A percentile compares a stretch with the other conserved stretches of the same genome.
Evolutionary conservation across 352 stramenopile species (phyloP).

Genomic region (Pilasporangium apinafurcum): DNA sequence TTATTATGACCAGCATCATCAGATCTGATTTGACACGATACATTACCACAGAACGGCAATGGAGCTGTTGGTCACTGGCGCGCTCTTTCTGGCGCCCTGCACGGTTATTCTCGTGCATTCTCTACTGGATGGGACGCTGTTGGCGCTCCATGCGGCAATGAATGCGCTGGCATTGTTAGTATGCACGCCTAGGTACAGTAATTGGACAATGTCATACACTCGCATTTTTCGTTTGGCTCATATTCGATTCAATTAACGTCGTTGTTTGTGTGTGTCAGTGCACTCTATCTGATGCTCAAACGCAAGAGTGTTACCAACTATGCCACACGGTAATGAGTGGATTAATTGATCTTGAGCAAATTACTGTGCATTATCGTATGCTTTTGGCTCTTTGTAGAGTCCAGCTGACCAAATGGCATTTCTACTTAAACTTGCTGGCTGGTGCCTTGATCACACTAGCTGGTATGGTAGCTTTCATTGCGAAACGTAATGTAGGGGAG

Average conservation of each 20-base stretch:
- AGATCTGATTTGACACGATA: no score
- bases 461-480: slow-evolving; percentile 24
- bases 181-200: slow-evolving; percentile 44
- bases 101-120: slow-evolving; percentile 37
- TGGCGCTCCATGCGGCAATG: slow-evolving; percentile 43
- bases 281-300: slow-evolving; percentile 47
- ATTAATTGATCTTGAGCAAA: not conserved
- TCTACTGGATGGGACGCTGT: slow-evolving; percentile 30
- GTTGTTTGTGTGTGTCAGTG: slow-evolving; percentile 12
- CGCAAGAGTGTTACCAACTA: slow-evolving; percentile 33
- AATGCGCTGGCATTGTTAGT: slow-evolving; percentile 48
- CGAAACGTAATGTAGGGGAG: slow-evolving; percentile 19
- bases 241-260: slow-evolving; percentile 4
- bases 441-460: slow-evolving; percentile 25
- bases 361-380: slow-evolving; percentile 2
- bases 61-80: slow-evolving; percentile 17
- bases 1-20: no score
- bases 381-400: slow-evolving; percentile 19
- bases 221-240: not conserved
- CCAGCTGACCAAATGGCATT: slow-evolving; percentile 47
- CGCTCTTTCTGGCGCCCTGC: slow-evolving; percentile 49
- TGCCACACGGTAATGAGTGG: slow-evolving; percentile 38
- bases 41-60: no score
- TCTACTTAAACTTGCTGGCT: slow-evolving; percentile 38
- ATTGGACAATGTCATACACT: no score